Conservation (phyloP, 2,329 filamentous ascomycete species). For the Thelonectria discophora region DNA sequence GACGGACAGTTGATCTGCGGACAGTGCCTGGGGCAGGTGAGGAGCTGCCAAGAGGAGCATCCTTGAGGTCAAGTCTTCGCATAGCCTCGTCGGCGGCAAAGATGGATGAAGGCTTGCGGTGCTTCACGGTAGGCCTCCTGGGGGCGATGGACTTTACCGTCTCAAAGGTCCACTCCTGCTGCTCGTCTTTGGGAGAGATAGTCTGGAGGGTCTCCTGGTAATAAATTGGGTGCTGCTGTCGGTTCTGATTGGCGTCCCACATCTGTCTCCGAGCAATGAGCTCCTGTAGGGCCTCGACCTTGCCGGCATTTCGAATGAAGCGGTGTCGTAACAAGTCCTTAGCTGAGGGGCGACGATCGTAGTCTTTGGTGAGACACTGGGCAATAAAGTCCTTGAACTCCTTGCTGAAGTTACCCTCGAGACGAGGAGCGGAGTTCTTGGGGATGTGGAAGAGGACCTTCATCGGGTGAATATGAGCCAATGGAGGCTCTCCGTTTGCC, state of each 20-base stretch:
- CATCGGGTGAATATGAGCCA: constrained; percentile 89
- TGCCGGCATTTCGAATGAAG: constrained; percentile 88
- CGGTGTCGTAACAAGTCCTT: constrained; percentile 88
- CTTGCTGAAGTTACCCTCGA: constrained; percentile 86
- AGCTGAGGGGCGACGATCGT: constrained; percentile 82
- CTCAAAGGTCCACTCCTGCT: constrained; percentile 95
- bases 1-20: constrained; percentile 65
- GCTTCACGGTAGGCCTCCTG: constrained; percentile 61
- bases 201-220: constrained; percentile 92
- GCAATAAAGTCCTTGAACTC: constrained; percentile 96
- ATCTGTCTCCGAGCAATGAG: constrained; percentile 84
- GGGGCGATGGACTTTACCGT: constrained; percentile 80
- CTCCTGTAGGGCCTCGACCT: constrained; percentile 87
- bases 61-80: constrained; percentile 68
- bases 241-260: constrained; percentile 78
- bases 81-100: constrained; percentile 68
- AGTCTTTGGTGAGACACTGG: constrained; percentile 91
- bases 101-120: constrained; percentile 65
- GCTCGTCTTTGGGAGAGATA: constrained; percentile 71
- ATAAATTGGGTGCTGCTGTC: constrained; percentile 78
- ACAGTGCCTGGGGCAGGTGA: constrained; percentile 66
- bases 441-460: constrained; percentile 93
- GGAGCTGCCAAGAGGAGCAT: constrained; percentile 65
- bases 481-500: constrained; percentile 86
- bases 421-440: constrained; percentile 82